Evolutionary conservation across 2,329 filamentous ascomycete species (phyloP), one percentile per base, ranked within the genome.

Genomic region (Didymellaceae sp.): DNA sequence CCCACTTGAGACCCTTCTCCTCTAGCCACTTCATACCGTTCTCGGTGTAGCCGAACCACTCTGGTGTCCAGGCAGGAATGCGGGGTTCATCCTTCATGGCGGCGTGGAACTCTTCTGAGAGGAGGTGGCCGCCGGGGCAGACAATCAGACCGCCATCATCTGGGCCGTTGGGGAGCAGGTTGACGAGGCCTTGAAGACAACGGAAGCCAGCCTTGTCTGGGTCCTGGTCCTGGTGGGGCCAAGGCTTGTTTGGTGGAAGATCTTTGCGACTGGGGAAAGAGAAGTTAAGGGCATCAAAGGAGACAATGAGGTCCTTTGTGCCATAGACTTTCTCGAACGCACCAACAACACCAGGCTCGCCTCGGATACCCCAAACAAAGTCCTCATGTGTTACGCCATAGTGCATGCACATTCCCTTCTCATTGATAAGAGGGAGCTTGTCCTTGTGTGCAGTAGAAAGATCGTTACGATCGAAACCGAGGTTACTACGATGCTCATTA

Each of bases 111-210:
- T 73, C 64, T 14, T 71, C 63, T 9, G 59, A 67, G 0, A 70
- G 48, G 10, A 58, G 37, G 26, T 74, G 70, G 6, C 52, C 62
- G 6, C 70, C 44, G 18, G 66, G 66, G 48, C 63, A 70, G 6
- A 70, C 72, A 30, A 74, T 70, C 53, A 75, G 59, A 57, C 70
- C 62, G 14, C 72, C 73, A 46, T 75, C 72, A 6, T 74, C 57
- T 1, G 69, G 68, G 0, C 73, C 72, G 20, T 69, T 71, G 2
- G 65, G 69, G 3, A 68, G 52, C 6, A 78, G 56, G 59, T 82
- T 82, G 2, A 82, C 76, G 0, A 82, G 69, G 4, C 80, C 80
- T 52, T 82, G 80, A 2, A 80, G 68, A 55, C 80, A 82, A 2
- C 78, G 73, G 61, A 82, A 80, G 0, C 79, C 80, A 10, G 70